Evolutionary conservation across 352 stramenopile genomes (phyloP), one percentile per base, ranked within the genome.

Genomic region (Pythium vanterpoolii): DNA sequence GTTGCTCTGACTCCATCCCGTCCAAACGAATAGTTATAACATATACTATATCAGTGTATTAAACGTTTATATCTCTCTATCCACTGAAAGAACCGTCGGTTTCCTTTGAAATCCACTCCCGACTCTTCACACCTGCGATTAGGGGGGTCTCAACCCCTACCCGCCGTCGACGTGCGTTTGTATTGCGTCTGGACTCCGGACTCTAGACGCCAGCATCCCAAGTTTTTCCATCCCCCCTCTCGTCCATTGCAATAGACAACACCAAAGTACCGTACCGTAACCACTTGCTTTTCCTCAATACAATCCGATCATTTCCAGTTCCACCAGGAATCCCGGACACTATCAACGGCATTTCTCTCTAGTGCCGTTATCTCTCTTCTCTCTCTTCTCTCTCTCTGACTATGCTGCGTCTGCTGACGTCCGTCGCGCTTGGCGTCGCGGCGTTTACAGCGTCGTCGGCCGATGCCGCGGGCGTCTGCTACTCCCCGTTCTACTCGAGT

Each of bases 401-500:
- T 14, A 62, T 62, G 54, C 31, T 62, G 10, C 43, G 54, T 26
- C 21, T 54, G 14, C 43, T 62, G 11, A 30, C 43, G 26, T 26
- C 31, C 5, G 11, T 52, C 21, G 33, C 33, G 2, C 43, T 39
- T 18, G 57, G 21, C 13, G 31, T 49, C 26, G 28, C 50, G 39
- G 60, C 51, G 39, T 33, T 52, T 1, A 6, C 19, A 3, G 19
- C 47, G 24, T n/a, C 34, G 14, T 19, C 31, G 21, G 48, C 34
- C 23, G 42, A 49, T 24, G 51, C 60, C 38, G 61, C 60, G 21
- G 76, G 80, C 48, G 56, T 82, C 2, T 85, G 73, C 73, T 90
- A 88, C 70, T 75, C 71, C 40, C 78, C 80, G 61, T 89, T 79
- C 74, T 73, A 81, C 69, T 67, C 60, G 52, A 28, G 16, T 9